These are phyloP conservation scores for Golubevia pallescens DNA, from an alignment of 1,284 basidiomycete species.

Conservation along the genomic window DNA sequence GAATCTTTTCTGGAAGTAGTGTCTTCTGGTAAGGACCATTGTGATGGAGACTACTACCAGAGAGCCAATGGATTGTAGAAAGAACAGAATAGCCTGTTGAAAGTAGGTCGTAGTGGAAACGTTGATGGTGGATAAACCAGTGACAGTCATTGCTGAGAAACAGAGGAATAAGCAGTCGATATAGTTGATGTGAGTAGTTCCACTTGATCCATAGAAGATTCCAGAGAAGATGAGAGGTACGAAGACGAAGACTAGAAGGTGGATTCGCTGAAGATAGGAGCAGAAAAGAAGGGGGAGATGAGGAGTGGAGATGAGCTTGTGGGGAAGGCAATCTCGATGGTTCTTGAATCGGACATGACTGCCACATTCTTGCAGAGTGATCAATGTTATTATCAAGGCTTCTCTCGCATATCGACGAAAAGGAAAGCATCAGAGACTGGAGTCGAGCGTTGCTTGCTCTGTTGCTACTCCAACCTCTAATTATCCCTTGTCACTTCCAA, in stretches of 20 bases:
- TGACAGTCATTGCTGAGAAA: conserved; percentile 79
- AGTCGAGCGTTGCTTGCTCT: too few species aligned
- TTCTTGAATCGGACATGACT: too few species aligned
- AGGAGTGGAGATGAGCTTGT: too few species aligned
- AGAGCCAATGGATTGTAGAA: conserved; percentile 57
- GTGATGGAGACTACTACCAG: conserved; percentile 50
- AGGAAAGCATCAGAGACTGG: too few species aligned
- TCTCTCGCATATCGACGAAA: too few species aligned
- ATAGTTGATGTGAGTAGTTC: conserved; percentile 45
- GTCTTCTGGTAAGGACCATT: conserved; percentile 55
- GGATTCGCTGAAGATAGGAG: conserved; percentile 28
- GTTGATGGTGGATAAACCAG: conserved; percentile 77
- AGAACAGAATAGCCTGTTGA: conserved; percentile 77
- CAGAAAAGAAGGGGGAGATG: too few species aligned
- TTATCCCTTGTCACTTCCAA: too few species aligned
- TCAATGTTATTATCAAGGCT: too few species aligned
- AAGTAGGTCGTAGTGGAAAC: conserved; percentile 75
- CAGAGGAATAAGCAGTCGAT: conserved; percentile 78
- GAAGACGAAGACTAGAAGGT: conserved; percentile 74
- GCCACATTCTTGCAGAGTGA: too few species aligned
- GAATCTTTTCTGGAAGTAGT: conserved; percentile 49
- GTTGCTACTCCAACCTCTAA: too few species aligned
- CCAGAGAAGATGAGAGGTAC: conserved; percentile 76
- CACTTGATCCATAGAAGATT: conserved; percentile 69
- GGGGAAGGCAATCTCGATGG: too few species aligned